phyloP scores from a whole-genome alignment of 352 stramenopile species.

The Phytophthora palmivora region DNA sequence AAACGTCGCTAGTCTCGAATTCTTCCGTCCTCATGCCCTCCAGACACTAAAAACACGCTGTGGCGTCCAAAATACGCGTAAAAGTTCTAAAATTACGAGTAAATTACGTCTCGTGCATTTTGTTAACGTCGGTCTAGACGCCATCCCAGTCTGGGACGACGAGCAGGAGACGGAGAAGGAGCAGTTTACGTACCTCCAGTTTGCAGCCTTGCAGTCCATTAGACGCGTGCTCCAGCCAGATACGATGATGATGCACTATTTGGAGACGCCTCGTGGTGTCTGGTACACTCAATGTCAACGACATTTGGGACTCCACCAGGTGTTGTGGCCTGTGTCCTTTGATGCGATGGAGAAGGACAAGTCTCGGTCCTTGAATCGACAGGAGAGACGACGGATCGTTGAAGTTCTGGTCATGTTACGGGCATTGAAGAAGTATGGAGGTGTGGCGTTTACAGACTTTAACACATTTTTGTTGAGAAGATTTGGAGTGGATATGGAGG shows the following conservation, averaged over 20 bases:
- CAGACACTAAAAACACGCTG: conserved; percentile 2
- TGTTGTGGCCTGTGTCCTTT: conserved; percentile 40
- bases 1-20: conserved; percentile 21
- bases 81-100: conserved; percentile 1
- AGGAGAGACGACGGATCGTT: conserved; percentile 38
- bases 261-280: conserved; percentile 38
- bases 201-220: conserved; percentile 44
- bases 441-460: conserved; percentile 45
- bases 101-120: conserved; percentile 43
- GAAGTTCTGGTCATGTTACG: conserved; percentile 49
- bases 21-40: conserved; percentile 17
- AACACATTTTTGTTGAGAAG: conserved; percentile 42
- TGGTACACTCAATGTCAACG: conserved; percentile 61
- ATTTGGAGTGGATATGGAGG: conserved; percentile 12
- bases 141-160: conserved; percentile 15
- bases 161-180: conserved; percentile 21
- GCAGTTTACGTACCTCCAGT: conserved; percentile 49
- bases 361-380: conserved; percentile 2
- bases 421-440: conserved; percentile 35
- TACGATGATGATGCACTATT: conserved; percentile 54
- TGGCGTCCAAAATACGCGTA: not conserved
- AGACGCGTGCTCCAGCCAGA: conserved; percentile 28
- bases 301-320: conserved; percentile 48
- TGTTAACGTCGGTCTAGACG: conserved; percentile 38
- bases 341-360: conserved; percentile 3